Base-by-base conservation (phyloP, 2,329 filamentous ascomycete species). In the Aureobasidium sp. region DNA sequence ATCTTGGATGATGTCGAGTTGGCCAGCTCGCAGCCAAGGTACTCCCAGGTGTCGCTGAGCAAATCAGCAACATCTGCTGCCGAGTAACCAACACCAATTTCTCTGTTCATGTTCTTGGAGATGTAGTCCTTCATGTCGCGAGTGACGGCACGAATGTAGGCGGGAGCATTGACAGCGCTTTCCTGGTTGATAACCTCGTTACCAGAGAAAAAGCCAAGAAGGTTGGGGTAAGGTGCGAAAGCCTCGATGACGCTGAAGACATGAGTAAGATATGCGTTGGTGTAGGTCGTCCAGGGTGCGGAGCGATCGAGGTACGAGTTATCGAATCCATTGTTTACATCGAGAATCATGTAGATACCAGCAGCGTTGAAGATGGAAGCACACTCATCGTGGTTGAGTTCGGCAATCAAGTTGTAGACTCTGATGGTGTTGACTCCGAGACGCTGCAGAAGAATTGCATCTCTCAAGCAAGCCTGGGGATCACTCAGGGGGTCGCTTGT, bases 31-130 rank as follows among this genome's bases (percentile, higher is more conserved):
- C 89, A 92, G 72, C 88, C 82, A 76, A 91, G 80, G 77, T 89
- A 92, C 72, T 88, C 85, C 84, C 82, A 91, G 61, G 84, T 87
- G 69, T 92, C 89, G 71, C 86, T 80, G 27, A 92, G 82, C 47
- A 90, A 84, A 1, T 82, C 77, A 64, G 89, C 86, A 47, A 93
- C 89, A 72, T 92, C 89, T 53, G 89, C 89, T 62, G 86, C 85
- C 20, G 84, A 86, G 77, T 89, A 89, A 37, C 86, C 86, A 34
- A 88, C 85, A 7, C 85, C 84, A 63, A 88, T 87, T 27, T 75
- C 67, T 58, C 86, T 82, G 42, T 76, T 67, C 5, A 78, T 73
- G 66, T 88, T 80, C 62, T 82, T 80, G 57, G 79, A 76, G 70
- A 88, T 87, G 74, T 88, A 89, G 64, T 85, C 80, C 74, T 88